These are phyloP conservation scores for Ogataea pini DNA, from an alignment of 805 yeast genomes.

Conservation along the genomic window DNA sequence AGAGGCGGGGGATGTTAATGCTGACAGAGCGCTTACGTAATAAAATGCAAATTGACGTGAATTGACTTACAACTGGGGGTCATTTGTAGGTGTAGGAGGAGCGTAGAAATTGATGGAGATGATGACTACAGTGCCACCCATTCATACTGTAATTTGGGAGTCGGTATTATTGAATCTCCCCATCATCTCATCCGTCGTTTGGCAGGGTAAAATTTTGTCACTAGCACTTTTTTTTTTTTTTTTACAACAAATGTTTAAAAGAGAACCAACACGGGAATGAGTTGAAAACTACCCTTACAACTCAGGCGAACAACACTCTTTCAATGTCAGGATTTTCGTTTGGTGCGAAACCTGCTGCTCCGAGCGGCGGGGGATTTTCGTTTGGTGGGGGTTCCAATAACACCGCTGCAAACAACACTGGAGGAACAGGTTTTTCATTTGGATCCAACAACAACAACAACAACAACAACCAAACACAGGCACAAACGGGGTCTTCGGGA, in stretches of 20 bases:
- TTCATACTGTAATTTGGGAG: too few relatives aligned
- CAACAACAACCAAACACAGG: not conserved
- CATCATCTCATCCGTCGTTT: too few relatives aligned
- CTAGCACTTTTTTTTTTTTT: not conserved
- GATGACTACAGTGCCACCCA: too few relatives aligned
- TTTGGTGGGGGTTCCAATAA: slow-evolving; percentile 15
- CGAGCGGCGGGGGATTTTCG: slow-evolving; percentile 15
- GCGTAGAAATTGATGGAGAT: too few relatives aligned
- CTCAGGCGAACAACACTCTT: too few relatives aligned
- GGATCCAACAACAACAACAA: slow-evolving; percentile 9
- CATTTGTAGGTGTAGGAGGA: too few relatives aligned
- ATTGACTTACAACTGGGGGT: not conserved
- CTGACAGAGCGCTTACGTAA: not conserved
- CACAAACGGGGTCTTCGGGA: not conserved
- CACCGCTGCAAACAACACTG: slow-evolving; percentile 7
- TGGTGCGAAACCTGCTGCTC: slow-evolving; percentile 19
- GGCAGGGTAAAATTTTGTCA: not conserved
- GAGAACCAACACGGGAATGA: too few relatives aligned
- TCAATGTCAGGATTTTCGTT: slow-evolving; percentile 13
- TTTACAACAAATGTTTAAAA: not conserved
- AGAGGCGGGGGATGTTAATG: slow-evolving; percentile 68
- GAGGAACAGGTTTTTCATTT: slow-evolving; percentile 17
- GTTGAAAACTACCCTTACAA: too few relatives aligned
- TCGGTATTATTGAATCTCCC: too few relatives aligned
- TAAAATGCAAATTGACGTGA: not conserved